phyloP scores from a whole-genome alignment of 225 moss, liverwort and hornwort genomes.

The Marchantia polymorpha region DNA sequence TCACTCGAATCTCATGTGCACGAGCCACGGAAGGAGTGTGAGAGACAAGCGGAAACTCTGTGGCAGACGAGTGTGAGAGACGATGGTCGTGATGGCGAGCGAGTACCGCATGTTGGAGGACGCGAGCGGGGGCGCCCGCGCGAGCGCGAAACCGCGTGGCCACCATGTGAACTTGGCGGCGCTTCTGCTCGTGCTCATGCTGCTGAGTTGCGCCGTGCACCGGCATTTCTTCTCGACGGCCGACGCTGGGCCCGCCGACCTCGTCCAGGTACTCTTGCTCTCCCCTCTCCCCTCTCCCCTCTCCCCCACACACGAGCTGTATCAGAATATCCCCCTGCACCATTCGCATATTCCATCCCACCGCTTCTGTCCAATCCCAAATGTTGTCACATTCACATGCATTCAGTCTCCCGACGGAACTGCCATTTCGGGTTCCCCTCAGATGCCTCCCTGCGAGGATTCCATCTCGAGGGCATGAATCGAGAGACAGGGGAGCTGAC shows the following conservation, averaged over 20 bases:
- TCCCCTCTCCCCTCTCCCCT: not conserved
- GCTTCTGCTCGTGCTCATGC: not conserved
- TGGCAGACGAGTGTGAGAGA: not conserved
- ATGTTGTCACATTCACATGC: too few species aligned
- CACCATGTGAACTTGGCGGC: not conserved
- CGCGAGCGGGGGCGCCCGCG: too few species aligned
- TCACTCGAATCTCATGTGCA: too few species aligned
- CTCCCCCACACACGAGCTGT: not conserved
- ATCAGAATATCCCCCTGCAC: not conserved
- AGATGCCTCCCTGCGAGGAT: too few species aligned
- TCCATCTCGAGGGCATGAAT: too few species aligned
- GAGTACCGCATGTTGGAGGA: not conserved
- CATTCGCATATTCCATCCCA: too few species aligned
- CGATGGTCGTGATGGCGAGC: not conserved
- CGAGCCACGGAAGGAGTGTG: too few species aligned
- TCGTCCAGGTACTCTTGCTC: not conserved
- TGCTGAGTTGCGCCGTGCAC: conserved; percentile 11
- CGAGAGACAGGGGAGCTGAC: too few species aligned
- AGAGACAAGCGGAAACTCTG: too few species aligned
- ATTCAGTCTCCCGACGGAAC: too few species aligned
- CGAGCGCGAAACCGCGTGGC: not conserved
- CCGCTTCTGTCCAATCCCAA: not conserved
- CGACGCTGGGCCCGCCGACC: not conserved
- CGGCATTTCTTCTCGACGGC: not conserved
- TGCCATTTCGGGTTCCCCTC: too few species aligned